These are phyloP conservation scores for Caloboletus firmus DNA, from an alignment of 1,284 basidiomycete species.

Conservation along the genomic window DNA sequence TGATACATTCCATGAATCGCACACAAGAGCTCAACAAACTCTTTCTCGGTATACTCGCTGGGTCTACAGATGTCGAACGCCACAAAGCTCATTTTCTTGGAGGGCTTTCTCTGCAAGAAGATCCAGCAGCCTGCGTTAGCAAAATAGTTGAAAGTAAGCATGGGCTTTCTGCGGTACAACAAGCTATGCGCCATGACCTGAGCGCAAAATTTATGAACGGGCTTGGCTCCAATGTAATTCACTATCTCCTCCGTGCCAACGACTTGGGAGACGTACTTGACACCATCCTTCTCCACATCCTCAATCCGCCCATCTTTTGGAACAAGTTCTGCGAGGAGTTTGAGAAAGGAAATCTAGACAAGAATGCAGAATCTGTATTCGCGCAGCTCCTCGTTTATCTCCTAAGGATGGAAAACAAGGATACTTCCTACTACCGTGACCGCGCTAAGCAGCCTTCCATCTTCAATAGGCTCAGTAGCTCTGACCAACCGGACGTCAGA, in stretches of 20 bases:
- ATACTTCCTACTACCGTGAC: conserved; percentile 39
- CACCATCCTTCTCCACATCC: conserved; percentile 39
- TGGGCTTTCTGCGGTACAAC: conserved; percentile 45
- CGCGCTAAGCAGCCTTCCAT: conserved; percentile 38
- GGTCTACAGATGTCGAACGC: conserved; percentile 19
- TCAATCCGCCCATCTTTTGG: conserved; percentile 60
- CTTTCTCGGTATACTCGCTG: conserved; percentile 26
- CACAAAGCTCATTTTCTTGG: conserved; percentile 44
- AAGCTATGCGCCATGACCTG: conserved; percentile 46
- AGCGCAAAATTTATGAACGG: conserved; percentile 47
- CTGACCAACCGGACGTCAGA: conserved; percentile 36
- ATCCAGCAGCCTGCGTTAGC: conserved; percentile 42
- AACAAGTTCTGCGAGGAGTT: conserved; percentile 43
- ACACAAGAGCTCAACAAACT: conserved; percentile 22
- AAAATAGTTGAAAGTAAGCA: conserved; percentile 40
- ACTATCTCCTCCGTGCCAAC: conserved; percentile 44
- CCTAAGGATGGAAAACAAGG: conserved; percentile 40
- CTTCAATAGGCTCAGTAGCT: conserved; percentile 37
- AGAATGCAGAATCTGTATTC: conserved; percentile 41
- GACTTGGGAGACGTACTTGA: conserved; percentile 48
- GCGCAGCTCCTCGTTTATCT: conserved; percentile 54
- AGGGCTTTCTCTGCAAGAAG: conserved; percentile 44
- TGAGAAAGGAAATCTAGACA: conserved; percentile 37
- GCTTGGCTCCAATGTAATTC: conserved; percentile 38
- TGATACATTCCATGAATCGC: conserved; percentile 23